Conservation (phyloP, 2,329 filamentous ascomycete genomes). For the Xylariaceae sp. region DNA sequence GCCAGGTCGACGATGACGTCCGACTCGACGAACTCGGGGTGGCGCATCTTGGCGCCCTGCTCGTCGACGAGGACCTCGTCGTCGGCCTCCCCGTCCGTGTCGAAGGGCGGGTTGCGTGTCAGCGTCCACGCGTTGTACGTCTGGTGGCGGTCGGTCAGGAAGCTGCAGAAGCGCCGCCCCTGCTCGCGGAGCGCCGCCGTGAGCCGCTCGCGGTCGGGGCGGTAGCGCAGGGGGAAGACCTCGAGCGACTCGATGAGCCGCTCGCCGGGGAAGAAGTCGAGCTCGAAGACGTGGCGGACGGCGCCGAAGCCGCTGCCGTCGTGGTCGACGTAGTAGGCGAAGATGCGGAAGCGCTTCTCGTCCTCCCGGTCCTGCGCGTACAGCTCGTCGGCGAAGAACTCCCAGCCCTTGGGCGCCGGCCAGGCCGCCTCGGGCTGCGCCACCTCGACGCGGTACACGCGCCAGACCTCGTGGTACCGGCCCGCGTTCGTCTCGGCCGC, state of each 20-base stretch:
- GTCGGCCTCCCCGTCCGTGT: slow-evolving; percentile 17
- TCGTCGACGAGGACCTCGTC: slow-evolving; percentile 24
- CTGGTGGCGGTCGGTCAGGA: slow-evolving; percentile 28
- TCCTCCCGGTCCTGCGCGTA: slow-evolving; percentile 18
- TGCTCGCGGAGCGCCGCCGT: slow-evolving; percentile 25
- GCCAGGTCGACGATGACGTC: slow-evolving; percentile 36
- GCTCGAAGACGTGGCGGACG: slow-evolving; percentile 29
- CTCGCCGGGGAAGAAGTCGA: slow-evolving; percentile 30
- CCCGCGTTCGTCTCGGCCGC: slow-evolving; percentile 28
- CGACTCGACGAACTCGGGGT: slow-evolving; percentile 33
- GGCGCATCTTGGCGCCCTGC: slow-evolving; percentile 24
- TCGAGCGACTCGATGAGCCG: slow-evolving; percentile 29
- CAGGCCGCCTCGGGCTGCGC: slow-evolving; percentile 25
- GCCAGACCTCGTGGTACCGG: slow-evolving; percentile 32
- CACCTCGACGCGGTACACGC: slow-evolving; percentile 26
- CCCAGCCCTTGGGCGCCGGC: slow-evolving; percentile 24
- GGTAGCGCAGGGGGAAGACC: slow-evolving; percentile 32
- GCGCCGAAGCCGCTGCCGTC: slow-evolving; percentile 31
- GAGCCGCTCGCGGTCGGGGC: slow-evolving; percentile 26
- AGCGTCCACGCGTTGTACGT: slow-evolving; percentile 35
- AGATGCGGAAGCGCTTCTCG: slow-evolving; percentile 28
- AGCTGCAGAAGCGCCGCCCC: slow-evolving; percentile 26
- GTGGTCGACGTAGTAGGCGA: slow-evolving; percentile 35
- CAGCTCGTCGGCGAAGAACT: slow-evolving; percentile 28
- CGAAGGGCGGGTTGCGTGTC: slow-evolving; percentile 28